Evolutionary conservation across 202 grass and related monocot species (phyloP).

Genomic region (Panicum virgatum): DNA sequence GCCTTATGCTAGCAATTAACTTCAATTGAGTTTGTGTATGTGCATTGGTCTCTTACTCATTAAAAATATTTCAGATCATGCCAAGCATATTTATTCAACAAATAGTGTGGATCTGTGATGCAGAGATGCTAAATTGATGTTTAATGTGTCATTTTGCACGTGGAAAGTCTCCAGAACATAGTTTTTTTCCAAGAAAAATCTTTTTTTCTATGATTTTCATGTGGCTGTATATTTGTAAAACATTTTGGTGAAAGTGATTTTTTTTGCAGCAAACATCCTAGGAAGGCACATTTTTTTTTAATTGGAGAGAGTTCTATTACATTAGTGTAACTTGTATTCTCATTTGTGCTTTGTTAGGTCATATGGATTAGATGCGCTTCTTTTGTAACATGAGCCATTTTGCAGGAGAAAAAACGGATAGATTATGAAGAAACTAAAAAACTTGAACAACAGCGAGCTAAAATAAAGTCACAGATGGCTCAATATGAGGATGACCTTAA

Average conservation of each 20-base stretch:
- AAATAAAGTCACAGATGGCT: constrained; percentile 66
- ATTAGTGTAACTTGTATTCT: constrained; percentile 23
- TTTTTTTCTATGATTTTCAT: not conserved
- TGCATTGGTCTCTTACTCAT: not conserved
- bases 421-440: constrained; percentile 92
- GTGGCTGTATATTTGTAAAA: constrained; percentile 12
- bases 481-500: constrained; percentile 84
- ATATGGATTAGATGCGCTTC: not conserved
- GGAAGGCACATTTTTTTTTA: not conserved
- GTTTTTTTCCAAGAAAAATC: too few relatives aligned
- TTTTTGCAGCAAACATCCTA: not conserved
- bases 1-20: constrained; percentile 1
- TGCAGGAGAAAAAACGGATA: constrained; percentile 77
- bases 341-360: not conserved
- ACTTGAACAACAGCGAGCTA: constrained; percentile 58
- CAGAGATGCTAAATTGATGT: not conserved
- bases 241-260: not conserved
- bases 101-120: not conserved
- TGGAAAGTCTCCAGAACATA: too few relatives aligned
- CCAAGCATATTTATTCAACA: constrained; percentile 18
- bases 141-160: not conserved
- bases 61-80: constrained; percentile 17
- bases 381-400: constrained; percentile 29
- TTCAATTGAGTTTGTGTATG: not conserved
- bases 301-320: not conserved